These are phyloP conservation scores for Giardia duodenalis DNA, from an alignment of 208 protist genomes.

Conservation along the genomic window DNA sequence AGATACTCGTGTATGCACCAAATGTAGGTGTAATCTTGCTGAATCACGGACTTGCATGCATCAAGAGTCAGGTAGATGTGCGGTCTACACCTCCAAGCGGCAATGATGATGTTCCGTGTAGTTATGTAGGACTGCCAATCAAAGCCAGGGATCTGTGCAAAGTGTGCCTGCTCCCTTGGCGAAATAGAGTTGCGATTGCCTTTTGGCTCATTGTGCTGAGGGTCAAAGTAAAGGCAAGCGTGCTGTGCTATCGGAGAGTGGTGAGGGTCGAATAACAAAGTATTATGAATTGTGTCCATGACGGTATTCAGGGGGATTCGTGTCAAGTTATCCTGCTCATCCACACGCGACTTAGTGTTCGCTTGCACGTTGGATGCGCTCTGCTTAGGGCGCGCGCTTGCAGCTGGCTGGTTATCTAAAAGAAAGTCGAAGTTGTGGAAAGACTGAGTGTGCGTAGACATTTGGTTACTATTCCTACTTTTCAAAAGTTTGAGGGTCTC, in stretches of 20 bases:
- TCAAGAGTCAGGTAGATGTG: conserved; percentile 6
- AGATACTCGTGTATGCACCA: background rate
- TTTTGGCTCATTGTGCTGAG: background rate
- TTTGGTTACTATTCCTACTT: no score
- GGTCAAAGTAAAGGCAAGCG: background rate
- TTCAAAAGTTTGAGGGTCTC: background rate
- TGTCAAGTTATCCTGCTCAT: no score
- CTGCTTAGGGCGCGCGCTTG: no score
- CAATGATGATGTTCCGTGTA: background rate
- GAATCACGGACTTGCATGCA: background rate
- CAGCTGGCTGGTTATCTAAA: no score
- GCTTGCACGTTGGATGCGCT: no score
- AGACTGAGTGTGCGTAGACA: no score
- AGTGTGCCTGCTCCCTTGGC: background rate
- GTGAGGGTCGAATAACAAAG: background rate
- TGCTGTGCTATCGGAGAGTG: background rate
- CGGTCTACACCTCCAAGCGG: background rate
- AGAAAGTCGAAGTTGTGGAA: no score
- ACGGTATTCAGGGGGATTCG: background rate
- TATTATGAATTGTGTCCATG: background rate
- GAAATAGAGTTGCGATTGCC: background rate
- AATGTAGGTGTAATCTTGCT: background rate
- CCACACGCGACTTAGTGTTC: no score
- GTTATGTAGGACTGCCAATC: background rate
- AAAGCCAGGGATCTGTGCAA: background rate